Base-by-base conservation (phyloP, 1,139 yeast genomes). In the Suhomyces terraborum region DNA sequence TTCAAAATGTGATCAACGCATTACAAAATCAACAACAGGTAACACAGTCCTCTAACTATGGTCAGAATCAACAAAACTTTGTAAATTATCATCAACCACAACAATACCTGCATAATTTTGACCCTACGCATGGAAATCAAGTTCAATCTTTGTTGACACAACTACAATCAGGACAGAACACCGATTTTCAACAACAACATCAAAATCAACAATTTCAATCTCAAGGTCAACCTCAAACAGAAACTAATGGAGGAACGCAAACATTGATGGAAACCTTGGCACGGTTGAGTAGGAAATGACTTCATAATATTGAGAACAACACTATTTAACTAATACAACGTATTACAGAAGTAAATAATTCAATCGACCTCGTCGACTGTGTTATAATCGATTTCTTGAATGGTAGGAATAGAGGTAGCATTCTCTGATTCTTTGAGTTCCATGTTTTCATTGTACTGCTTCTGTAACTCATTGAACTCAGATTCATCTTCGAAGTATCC, bases 201-300 rank as follows among this genome's bases (percentile, higher is more conserved):
- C 27, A 23, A 22, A 31, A n/a, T n/a, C n/a, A n/a, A n/a, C n/a
- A n/a, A n/a, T n/a, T n/a, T n/a, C n/a, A n/a, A n/a, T n/a, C n/a
- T n/a, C n/a, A n/a, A n/a, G n/a, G 30, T 19, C 39, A 30, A 13
- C 20, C 34, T 6, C 27, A 23, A 22, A 31, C 18, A 18, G 30
- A 30, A 9, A 10, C 17, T 12, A 36, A 38, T 2, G 43, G 34
- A 26, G 31, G 43, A 21, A 39, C 54, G 7, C 52, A 54, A 41
- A 56, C 67, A 4, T 55, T 68, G 38, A 60, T 66, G 68, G 75
- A 69, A 12, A 68, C 73, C 16, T 61, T 69, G 44, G 67, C 73
- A 4, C 59, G 67, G 46, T 59, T 69, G 38, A 53, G 52, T 22
- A 46, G 50, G 29, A 46, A 52, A 44, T 53, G 45, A 30, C 9